A percentile compares a stretch with the other conserved stretches of the same genome.
Conservation (phyloP, 2,329 filamentous ascomycete species). For the Cercospora zeina region DNA sequence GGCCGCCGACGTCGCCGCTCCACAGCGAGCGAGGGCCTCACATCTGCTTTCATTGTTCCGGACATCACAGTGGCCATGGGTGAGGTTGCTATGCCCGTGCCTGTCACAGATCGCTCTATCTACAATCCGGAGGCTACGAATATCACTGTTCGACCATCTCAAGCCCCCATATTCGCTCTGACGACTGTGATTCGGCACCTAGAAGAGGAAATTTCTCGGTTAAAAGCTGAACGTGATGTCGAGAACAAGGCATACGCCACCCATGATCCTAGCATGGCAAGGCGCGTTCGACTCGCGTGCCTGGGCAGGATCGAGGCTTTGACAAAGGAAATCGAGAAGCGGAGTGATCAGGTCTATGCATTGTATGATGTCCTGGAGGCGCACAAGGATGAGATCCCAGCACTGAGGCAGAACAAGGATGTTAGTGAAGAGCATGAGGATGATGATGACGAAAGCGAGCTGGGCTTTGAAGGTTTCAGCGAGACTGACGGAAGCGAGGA, state of each 20-base stretch:
- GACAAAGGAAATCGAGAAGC: conserved; percentile 65
- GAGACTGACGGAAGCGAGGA: conserved; percentile 32
- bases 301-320: conserved; percentile 62
- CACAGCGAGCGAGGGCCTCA: conserved; percentile 52
- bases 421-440: conserved; percentile 52
- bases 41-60: conserved; percentile 64
- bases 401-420: conserved; percentile 60
- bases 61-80: conserved; percentile 56
- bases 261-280: conserved; percentile 66
- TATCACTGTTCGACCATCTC: conserved; percentile 61
- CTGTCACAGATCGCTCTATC: conserved; percentile 37
- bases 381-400: conserved; percentile 65
- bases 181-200: conserved; percentile 80
- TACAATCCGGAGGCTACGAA: conserved; percentile 52
- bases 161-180: conserved; percentile 70
- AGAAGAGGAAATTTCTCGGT: conserved; percentile 74
- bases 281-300: conserved; percentile 63
- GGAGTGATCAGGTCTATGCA: conserved; percentile 77
- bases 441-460: conserved; percentile 35
- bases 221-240: conserved; percentile 67
- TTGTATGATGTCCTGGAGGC: conserved; percentile 82
- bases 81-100: conserved; percentile 34
- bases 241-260: conserved; percentile 64
- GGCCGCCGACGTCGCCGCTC: conserved; percentile 50
- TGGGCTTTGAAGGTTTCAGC: conserved; percentile 40